phyloP scores from a whole-genome alignment of 306 rosid species.

The Morella rubra region DNA sequence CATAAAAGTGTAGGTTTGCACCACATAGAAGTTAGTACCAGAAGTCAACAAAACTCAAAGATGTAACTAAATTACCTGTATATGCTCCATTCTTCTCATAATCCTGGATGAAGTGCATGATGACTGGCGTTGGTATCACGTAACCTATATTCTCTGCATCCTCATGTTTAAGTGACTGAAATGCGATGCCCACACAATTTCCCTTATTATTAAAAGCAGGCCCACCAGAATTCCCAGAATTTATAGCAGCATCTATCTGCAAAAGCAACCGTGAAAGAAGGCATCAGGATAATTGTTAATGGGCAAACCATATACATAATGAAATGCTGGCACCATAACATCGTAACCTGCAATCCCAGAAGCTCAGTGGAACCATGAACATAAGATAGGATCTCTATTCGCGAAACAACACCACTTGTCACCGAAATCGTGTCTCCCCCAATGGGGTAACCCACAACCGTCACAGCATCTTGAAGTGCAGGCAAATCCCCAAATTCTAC shows the following conservation, averaged over 20 bases:
- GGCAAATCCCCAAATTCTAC: slow-evolving; percentile 91
- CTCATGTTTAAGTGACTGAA: slow-evolving; percentile 96
- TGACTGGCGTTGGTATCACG: slow-evolving; percentile 97
- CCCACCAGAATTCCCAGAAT: slow-evolving; percentile 98
- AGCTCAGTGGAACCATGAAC: slow-evolving; percentile 96
- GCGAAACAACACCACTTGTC: slow-evolving; percentile 94
- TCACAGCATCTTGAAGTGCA: slow-evolving; percentile 90
- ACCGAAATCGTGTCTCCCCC: slow-evolving; percentile 99
- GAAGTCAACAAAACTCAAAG: background rate
- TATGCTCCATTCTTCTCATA: slow-evolving; percentile 86
- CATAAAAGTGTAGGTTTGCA: background rate
- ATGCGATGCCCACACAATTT: slow-evolving; percentile 96
- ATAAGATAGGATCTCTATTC: slow-evolving; percentile 92
- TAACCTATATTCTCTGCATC: slow-evolving; percentile 94
- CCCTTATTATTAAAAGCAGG: slow-evolving; percentile 96
- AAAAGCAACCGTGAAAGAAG: slow-evolving; percentile 21
- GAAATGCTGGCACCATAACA: background rate
- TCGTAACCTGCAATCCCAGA: slow-evolving; percentile 87
- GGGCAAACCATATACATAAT: background rate
- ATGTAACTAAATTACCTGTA: slow-evolving; percentile 54
- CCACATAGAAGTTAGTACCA: background rate
- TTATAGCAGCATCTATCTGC: slow-evolving; percentile 96
- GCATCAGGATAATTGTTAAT: slow-evolving; percentile 1
- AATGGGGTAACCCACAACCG: slow-evolving; percentile 97
- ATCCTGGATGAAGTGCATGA: slow-evolving; percentile 86